phyloP scores from a whole-genome alignment of 2,329 filamentous ascomycete genomes.

The Penicillium fuscoglaucum region DNA sequence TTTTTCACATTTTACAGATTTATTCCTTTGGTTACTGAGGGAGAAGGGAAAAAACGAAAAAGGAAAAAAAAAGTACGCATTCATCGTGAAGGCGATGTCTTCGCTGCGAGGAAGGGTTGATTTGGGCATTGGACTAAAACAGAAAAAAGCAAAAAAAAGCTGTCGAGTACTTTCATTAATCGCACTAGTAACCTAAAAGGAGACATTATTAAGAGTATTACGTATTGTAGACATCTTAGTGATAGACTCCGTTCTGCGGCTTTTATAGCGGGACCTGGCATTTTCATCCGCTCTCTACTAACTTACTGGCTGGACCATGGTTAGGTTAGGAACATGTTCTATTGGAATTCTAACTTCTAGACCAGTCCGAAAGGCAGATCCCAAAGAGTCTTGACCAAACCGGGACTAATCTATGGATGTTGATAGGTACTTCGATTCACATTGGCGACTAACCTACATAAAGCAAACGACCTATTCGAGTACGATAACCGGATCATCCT shows the following conservation, averaged over 20 bases:
- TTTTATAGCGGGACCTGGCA: neutral
- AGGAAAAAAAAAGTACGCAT: too few species aligned
- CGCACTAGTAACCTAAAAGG: neutral
- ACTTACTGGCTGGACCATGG: neutral
- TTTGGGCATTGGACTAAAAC: neutral
- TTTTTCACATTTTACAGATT: neutral
- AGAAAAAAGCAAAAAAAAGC: neutral
- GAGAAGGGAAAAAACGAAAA: neutral
- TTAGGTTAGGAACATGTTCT: neutral
- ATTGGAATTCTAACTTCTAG: neutral
- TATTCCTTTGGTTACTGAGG: neutral
- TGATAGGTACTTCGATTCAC: neutral
- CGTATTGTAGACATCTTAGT: neutral
- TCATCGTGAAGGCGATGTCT: neutral
- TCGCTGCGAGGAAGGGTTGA: neutral
- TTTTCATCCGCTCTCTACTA: neutral
- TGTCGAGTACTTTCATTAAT: neutral
- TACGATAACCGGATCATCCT: conserved; percentile 2
- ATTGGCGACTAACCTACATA: neutral
- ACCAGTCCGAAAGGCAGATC: neutral
- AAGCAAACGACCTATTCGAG: conserved; percentile 7
- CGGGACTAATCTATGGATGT: too few species aligned
- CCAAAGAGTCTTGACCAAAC: neutral
- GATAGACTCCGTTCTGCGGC: neutral
- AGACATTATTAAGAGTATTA: neutral